Evolutionary conservation across 208 protist species (phyloP).

Genomic region (Trichomonas vaginalis): DNA sequence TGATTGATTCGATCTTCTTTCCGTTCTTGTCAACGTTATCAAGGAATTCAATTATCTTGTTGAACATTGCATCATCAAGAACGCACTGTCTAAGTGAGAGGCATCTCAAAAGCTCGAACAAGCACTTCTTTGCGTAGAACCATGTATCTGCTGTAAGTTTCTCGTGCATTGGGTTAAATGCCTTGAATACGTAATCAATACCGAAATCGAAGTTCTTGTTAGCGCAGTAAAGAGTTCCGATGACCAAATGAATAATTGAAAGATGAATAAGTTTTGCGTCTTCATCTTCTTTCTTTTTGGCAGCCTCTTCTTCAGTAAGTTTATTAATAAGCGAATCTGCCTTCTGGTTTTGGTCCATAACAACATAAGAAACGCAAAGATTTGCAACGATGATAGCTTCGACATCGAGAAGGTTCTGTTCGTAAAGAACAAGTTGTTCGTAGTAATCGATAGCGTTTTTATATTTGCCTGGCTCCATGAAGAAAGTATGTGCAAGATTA

Average conservation of each 20-base stretch:
- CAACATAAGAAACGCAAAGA: conserved; percentile 37
- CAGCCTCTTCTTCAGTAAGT: conserved; percentile 12
- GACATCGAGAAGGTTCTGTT: conserved; percentile 26
- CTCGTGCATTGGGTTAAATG: conserved; percentile 27
- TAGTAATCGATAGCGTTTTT: conserved; percentile 31
- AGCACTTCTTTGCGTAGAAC: conserved; percentile 57
- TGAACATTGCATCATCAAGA: conserved; percentile 67
- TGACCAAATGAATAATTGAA: conserved; percentile 40
- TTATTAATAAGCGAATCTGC: conserved; percentile 36
- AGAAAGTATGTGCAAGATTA: conserved; percentile 37
- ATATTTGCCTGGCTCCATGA: conserved; percentile 36
- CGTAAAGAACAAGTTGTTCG: conserved; percentile 31
- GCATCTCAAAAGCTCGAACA: conserved; percentile 68
- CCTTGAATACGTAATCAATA: conserved; percentile 36
- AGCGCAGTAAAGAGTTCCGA: conserved; percentile 40
- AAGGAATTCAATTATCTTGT: conserved; percentile 74
- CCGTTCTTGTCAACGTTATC: conserved; percentile 68
- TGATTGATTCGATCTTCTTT: conserved; percentile 35
- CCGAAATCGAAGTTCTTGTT: conserved; percentile 39
- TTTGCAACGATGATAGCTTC: conserved; percentile 39
- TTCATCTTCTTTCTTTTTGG: neutral
- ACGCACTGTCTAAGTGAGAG: conserved; percentile 84
- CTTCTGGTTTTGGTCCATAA: conserved; percentile 30
- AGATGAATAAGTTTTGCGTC: conserved; percentile 25
- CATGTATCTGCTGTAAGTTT: conserved; percentile 38